Percentiles rank a stretch among this genome's conserved stretches.
phyloP scores from a whole-genome alignment of 352 stramenopile genomes.

The Pythium aquatile region DNA sequence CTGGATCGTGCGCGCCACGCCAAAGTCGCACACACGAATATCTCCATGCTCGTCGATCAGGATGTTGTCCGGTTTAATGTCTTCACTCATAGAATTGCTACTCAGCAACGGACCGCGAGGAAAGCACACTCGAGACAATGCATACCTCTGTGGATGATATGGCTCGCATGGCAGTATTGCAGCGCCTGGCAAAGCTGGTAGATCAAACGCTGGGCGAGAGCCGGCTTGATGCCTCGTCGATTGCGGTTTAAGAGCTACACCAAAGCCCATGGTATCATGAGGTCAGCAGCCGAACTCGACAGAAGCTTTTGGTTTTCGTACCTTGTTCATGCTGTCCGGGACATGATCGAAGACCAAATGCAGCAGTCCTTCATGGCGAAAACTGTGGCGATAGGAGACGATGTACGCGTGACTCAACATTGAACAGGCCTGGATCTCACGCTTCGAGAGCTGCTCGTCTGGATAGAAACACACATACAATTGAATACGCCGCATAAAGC shows the following conservation, averaged over 20 bases:
- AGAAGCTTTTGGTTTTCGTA: conserved; percentile 13
- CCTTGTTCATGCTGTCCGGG: conserved; percentile 66
- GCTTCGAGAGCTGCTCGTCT: conserved; percentile 78
- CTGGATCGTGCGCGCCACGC: conserved; percentile 72
- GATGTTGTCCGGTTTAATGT: conserved; percentile 85
- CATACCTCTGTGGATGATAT: conserved; percentile 78
- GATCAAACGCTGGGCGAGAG: conserved; percentile 43
- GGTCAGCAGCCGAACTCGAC: too few relatives aligned
- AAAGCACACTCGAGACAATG: too few relatives aligned
- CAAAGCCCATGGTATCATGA: neutral
- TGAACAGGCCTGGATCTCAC: conserved; percentile 78
- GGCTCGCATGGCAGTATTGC: conserved; percentile 74
- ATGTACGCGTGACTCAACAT: conserved; percentile 83
- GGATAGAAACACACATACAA: neutral
- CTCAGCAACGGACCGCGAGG: too few relatives aligned
- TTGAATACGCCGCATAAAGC: too few relatives aligned
- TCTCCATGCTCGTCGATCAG: conserved; percentile 68
- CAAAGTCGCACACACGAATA: conserved; percentile 81
- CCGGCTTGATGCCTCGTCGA: conserved; percentile 56
- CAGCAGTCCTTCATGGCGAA: conserved; percentile 70
- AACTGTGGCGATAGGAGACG: conserved; percentile 80
- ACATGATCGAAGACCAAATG: conserved; percentile 83
- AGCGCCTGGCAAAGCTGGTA: conserved; percentile 78
- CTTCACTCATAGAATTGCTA: conserved; percentile 23
- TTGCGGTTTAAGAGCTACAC: conserved; percentile 54